Evolutionary conservation across 2,329 filamentous ascomycete species (phyloP), one percentile per base, ranked within the genome.

Genomic region (Penicillium sp.): DNA sequence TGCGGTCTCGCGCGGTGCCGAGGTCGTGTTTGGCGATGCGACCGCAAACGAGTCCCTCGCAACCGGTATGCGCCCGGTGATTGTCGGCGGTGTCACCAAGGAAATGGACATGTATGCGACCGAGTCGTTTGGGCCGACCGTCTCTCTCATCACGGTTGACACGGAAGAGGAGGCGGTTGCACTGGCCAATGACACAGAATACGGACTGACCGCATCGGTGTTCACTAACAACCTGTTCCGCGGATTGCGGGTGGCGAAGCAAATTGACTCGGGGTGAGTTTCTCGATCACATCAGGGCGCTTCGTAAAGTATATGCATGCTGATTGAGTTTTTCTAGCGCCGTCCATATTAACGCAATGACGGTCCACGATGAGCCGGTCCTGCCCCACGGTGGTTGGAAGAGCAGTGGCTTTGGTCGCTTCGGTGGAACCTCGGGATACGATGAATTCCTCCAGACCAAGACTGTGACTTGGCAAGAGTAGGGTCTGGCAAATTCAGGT

Each of bases 111-210:
- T 95, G 14, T 93, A 88, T 73, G 76, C 83, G 61, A 86, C 82
- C 1, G 91, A 95, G 73, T 88, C 84, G 1, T 95, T 95, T 64
- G 91, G 89, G 0, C 90, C 91, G 0, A 85, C 83, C 0, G 88
- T 92, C 1, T 86, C 85, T 14, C 67, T 94, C 18, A 83, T 88
- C 13, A 78, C 82, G 21, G 80, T 92, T 24, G 79, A 85, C n/a
- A 78, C 67, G 6, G 73, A 78, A 29, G 88, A 91, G 31, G 87
- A 92, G 60, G 90, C 89, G 0, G 72, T 94, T 22, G 75, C 79
- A 29, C 76, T 93, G 16, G 89, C 90, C 13, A 95, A 96, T 67
- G 89, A 93, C 64, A 91, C 88, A 1, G 88, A 91, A 47, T 94
- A 92, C 67, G 91, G 91, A 3, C 80, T 95, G 9, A 79, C 80